Evolutionary conservation across 441 rosid genomes (phyloP).

Genomic region (Corymbia calophylla): DNA sequence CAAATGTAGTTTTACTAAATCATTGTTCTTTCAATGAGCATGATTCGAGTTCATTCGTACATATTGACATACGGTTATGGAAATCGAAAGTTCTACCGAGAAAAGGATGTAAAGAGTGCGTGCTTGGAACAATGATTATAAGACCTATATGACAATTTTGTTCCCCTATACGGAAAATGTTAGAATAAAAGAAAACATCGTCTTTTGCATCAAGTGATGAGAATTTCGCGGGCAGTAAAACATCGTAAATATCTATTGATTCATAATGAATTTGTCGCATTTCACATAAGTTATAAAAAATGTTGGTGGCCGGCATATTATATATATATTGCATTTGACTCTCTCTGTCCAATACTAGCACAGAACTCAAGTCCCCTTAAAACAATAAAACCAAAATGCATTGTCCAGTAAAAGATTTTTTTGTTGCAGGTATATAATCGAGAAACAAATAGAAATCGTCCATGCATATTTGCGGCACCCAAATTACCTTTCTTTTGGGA

Average conservation of each 20-base stretch:
- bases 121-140: background rate
- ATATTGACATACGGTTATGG: background rate
- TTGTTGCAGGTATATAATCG: no score
- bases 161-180: background rate
- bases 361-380: no score
- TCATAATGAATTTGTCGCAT: background rate
- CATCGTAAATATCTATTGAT: no score
- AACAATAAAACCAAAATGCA: no score
- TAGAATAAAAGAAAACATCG: background rate
- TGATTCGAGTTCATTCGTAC: background rate
- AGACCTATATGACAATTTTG: background rate
- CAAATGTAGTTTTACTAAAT: background rate
- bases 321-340: no score
- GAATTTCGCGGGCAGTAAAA: background rate
- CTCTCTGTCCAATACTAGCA: no score
- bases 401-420: no score
- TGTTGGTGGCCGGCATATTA: background rate
- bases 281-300: rapidly evolving
- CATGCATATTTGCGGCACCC: no score
- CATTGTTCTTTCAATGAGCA: rapidly evolving
- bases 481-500: no score
- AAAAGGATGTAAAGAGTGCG: rapidly evolving
- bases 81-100: background rate
- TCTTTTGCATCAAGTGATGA: background rate
- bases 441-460: no score